Percentiles rank a stretch among this genome's conserved stretches.
Conservation (phyloP, 108 stramenopile genomes). For the Schizochytrium sp. region DNA sequence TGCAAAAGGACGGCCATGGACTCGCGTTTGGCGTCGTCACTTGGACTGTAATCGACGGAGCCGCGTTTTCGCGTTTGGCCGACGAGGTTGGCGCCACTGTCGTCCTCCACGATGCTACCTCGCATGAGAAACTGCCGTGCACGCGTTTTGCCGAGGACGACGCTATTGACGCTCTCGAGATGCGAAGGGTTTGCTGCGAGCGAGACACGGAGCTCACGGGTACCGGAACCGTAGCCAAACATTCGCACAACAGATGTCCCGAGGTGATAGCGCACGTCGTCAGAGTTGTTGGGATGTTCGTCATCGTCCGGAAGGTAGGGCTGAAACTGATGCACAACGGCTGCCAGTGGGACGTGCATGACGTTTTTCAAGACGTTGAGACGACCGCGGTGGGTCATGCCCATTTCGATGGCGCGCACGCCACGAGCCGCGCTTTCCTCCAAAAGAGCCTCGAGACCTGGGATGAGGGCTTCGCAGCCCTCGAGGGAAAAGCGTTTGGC, state of each 20-base stretch:
- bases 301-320: slow-evolving; percentile 58
- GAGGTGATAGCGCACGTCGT: slow-evolving; percentile 78
- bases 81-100: slow-evolving; percentile 4
- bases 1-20: slow-evolving; percentile 85
- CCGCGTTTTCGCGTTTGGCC: not conserved
- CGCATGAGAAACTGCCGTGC: slow-evolving; percentile 49
- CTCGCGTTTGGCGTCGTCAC: not conserved
- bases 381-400: slow-evolving; percentile 84
- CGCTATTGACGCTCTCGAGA: slow-evolving; percentile 94
- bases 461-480: slow-evolving; percentile 89
- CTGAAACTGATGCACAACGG: slow-evolving; percentile 82
- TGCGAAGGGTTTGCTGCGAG: slow-evolving; percentile 96
- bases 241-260: not conserved
- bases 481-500: slow-evolving; percentile 96
- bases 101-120: slow-evolving; percentile 52
- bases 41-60: not conserved
- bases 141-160: slow-evolving; percentile 90
- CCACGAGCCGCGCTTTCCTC: slow-evolving; percentile 83
- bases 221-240: slow-evolving; percentile 59
- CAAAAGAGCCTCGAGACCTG: slow-evolving; percentile 85
- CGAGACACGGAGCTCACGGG: slow-evolving; percentile 77
- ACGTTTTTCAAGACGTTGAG: not conserved
- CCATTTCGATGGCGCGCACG: slow-evolving; percentile 87
- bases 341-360: not conserved
- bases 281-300: slow-evolving; percentile 40